Conservation (phyloP, 352 stramenopile genomes). For the Phytophthora boehmeriae region DNA sequence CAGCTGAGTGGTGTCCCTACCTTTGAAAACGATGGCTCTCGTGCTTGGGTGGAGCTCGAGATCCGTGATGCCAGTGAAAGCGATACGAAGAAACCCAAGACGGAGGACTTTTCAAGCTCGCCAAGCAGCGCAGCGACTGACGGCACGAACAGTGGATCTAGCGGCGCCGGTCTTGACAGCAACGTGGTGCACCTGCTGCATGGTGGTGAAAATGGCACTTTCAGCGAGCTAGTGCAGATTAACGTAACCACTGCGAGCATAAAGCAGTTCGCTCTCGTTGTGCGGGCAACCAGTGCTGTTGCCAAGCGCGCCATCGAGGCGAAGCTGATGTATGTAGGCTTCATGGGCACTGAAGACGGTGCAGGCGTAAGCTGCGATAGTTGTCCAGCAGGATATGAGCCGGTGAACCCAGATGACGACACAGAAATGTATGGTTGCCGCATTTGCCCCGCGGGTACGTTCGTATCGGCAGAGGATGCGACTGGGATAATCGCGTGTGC, state of each 20-base stretch:
- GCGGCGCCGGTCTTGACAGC: slow-evolving; percentile 24
- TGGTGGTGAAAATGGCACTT: slow-evolving; percentile 71
- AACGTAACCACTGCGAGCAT: slow-evolving; percentile 47
- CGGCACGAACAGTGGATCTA: slow-evolving; percentile 5
- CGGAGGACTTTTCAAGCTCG: slow-evolving; percentile 15
- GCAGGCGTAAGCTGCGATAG: slow-evolving; percentile 55
- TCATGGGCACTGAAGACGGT: slow-evolving; percentile 57
- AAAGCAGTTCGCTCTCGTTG: slow-evolving; percentile 65
- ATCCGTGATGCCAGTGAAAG: slow-evolving; percentile 29
- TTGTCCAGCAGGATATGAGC: slow-evolving; percentile 62
- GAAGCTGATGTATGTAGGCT: slow-evolving; percentile 56
- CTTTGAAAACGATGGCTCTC: slow-evolving; percentile 57
- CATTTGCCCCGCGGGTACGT: slow-evolving; percentile 68
- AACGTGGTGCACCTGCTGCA: slow-evolving; percentile 61
- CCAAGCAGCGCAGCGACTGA: slow-evolving; percentile 10
- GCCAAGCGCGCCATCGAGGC: slow-evolving; percentile 54
- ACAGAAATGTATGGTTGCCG: slow-evolving; percentile 46
- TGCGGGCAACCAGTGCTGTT: slow-evolving; percentile 53
- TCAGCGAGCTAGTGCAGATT: slow-evolving; percentile 57
- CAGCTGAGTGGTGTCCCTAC: slow-evolving; percentile 64
- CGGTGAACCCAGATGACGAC: slow-evolving; percentile 31
- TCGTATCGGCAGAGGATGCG: slow-evolving; percentile 25
- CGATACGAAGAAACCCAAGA: slow-evolving; percentile 22
- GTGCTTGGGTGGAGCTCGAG: slow-evolving; percentile 79
- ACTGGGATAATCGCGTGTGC: slow-evolving; percentile 54